Evolutionary conservation across 23 red algal genomes (phyloP), one percentile per base, ranked within the genome.

Genomic region (Pyropia haitanensis): DNA sequence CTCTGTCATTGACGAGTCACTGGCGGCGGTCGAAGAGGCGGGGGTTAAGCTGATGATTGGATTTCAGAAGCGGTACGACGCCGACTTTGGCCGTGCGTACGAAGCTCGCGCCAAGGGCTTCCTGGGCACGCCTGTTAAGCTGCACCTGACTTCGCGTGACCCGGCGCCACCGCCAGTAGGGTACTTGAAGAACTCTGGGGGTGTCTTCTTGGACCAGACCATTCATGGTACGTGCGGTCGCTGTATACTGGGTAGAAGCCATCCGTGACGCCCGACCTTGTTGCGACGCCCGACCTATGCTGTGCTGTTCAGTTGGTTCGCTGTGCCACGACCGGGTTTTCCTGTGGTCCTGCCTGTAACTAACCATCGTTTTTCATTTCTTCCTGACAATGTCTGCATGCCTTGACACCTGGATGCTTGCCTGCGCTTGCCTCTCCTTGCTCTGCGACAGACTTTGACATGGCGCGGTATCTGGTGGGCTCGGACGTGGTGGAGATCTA

Each of bases 151-250:
- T 2, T 90, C 94, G 3, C 75, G 86, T 32, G 94, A 98, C 54
- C 94, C 85, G 22, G 79, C 94, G 20, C 94, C 94, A 55, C 94
- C 94, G 31, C 94, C 94, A 24, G 69, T 98, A 8, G 88, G 74
- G 18, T 98, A 98, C 72, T 60, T 98, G 54, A 98, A 98, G 76
- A 78, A 98, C 61, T 91, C 85, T 8, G 94, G 94, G 17, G 94
- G 94, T 27, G 67, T 98, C 8, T 98, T 98, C 60, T 77, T 88
- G 17, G 94, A 98, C 53, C 91, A 91, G 94, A 77, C 78, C 51
- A 89, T 64, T 1, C 94, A 98, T 55, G 94, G 39, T 46, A 10
- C 10, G 39, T 13, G 1, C 10, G 2, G 39, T 46, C 4, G 39
- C 39, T 46, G 7, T 46, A n/a, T n/a, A n/a, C n/a, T n/a, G n/a